These are phyloP conservation scores for Penicillium nucicola DNA, from an alignment of 495 filamentous ascomycete species.

Conservation along the genomic window DNA sequence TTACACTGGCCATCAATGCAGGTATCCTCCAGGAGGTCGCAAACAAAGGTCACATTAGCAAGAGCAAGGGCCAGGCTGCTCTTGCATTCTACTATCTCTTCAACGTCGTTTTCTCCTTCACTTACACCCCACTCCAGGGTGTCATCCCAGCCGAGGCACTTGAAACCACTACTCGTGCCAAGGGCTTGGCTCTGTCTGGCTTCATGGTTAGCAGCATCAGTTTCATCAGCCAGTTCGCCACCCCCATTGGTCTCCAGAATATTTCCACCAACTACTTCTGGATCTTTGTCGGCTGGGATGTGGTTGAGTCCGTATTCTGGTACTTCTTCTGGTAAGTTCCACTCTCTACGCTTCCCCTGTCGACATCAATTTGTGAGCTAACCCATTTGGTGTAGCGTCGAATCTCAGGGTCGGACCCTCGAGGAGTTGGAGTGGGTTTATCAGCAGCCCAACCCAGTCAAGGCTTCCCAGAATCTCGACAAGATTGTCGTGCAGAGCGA, in stretches of 20 bases:
- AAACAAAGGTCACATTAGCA: slow-evolving; percentile 37
- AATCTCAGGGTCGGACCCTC: slow-evolving; percentile 68
- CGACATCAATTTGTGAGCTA: neutral
- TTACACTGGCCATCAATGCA: slow-evolving; percentile 43
- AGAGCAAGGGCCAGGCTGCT: slow-evolving; percentile 50
- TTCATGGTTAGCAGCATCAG: slow-evolving; percentile 56
- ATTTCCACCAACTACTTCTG: slow-evolving; percentile 60
- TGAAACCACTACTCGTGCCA: slow-evolving; percentile 58
- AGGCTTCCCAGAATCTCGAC: slow-evolving; percentile 53
- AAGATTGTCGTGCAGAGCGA: slow-evolving; percentile 52
- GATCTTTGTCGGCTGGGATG: slow-evolving; percentile 62
- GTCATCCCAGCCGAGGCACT: slow-evolving; percentile 69
- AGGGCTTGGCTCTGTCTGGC: slow-evolving; percentile 59
- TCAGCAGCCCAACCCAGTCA: slow-evolving; percentile 56
- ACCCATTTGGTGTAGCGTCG: slow-evolving; percentile 39
- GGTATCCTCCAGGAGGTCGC: slow-evolving; percentile 41
- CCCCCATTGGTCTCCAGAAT: slow-evolving; percentile 52
- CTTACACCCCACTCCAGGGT: slow-evolving; percentile 68
- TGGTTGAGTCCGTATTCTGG: slow-evolving; percentile 52
- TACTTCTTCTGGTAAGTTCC: slow-evolving; percentile 57
- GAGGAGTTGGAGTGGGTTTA: slow-evolving; percentile 71
- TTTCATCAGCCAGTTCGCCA: slow-evolving; percentile 59
- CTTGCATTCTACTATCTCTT: slow-evolving; percentile 70
- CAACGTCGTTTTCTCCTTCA: slow-evolving; percentile 61
- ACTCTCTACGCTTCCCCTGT: neutral